Evolutionary conservation across 2,329 filamentous ascomycete genomes (phyloP), one percentile per base, ranked within the genome.

Genomic region (Escovopsis sp.): DNA sequence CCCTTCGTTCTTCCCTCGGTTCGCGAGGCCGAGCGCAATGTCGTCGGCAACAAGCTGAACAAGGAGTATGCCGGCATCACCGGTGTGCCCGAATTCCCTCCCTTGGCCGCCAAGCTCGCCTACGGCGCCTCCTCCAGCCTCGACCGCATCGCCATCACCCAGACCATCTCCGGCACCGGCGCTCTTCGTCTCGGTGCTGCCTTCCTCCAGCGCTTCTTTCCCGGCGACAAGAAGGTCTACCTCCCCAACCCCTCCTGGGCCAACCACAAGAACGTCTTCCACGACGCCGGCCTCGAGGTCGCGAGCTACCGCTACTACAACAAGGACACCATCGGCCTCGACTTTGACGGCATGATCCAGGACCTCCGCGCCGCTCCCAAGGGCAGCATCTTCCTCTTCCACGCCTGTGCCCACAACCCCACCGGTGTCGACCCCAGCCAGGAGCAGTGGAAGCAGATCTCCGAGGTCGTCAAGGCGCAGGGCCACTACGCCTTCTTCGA

Each of bases 21-120:
- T 47, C 80, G 79, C 61, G 67, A 81, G 56, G 91, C 89, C 47
- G 91, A 96, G 74, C 72, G 85, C 64, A 85, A 86, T 70, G 76
- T 94, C 49, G 72, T 95, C 48, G 68, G 80, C 41, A 70, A 76
- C 50, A 74, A 77, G 55, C 63, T 91, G 57, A 91, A 96, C 76
- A 94, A 96, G 74, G 91, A 96, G 67, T 96, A 96, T 64, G 86
- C 89, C 50, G 87, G 86, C 63, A 98, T 98, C 67, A 96, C 91
- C 38, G 91, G 91, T 71, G 76, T 96, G 37, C 85, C 88, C 50
- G 76, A 87, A 55, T 95, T 98, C 74, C 93, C 88, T 65, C 84
- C 84, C 61, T 84, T 88, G 50, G 89, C 91, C 45, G 88, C 87
- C 50, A 70, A 84, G 59, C 80, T 98, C 45, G 91, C 91, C 56